These are phyloP conservation scores for Dendrothele bispora DNA, from an alignment of 768 basidiomycete species.

Conservation along the genomic window DNA sequence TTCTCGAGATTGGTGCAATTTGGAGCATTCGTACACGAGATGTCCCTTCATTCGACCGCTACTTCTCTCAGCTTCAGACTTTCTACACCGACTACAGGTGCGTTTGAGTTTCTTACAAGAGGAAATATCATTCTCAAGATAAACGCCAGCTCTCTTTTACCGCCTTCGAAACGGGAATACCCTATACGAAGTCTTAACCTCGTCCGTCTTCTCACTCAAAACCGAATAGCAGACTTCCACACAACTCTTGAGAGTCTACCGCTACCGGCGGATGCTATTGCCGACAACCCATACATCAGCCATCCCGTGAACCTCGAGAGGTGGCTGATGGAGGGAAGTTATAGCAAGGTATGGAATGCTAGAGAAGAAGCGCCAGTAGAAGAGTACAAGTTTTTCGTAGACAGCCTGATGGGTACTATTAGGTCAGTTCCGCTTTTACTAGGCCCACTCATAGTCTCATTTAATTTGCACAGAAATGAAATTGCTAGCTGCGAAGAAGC, in stretches of 20 bases:
- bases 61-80: slow-evolving; percentile 86
- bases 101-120: slow-evolving; percentile 8
- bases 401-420: slow-evolving; percentile 92
- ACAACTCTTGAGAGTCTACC: slow-evolving; percentile 91
- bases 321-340: slow-evolving; percentile 99
- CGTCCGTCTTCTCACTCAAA: slow-evolving; percentile 91
- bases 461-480: slow-evolving; percentile 77
- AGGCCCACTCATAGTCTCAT: background rate
- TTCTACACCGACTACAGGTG: slow-evolving; percentile 89
- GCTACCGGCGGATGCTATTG: slow-evolving; percentile 63
- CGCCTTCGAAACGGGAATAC: slow-evolving; percentile 83
- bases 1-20: slow-evolving; percentile 94
- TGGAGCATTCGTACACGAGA: slow-evolving; percentile 89
- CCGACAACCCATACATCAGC: slow-evolving; percentile 69
- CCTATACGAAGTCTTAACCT: slow-evolving; percentile 91
- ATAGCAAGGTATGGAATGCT: slow-evolving; percentile 97
- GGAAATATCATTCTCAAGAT: background rate
- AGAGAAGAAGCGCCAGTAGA: slow-evolving; percentile 89
- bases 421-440: slow-evolving; percentile 45
- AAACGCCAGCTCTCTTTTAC: slow-evolving; percentile 60
- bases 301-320: slow-evolving; percentile 92
- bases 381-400: slow-evolving; percentile 93
- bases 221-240: slow-evolving; percentile 97
- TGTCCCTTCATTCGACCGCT: slow-evolving; percentile 92
- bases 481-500: slow-evolving; percentile 96